Base-by-base conservation (phyloP, 1,284 basidiomycete species). In the Lignosus rhinocerotis region DNA sequence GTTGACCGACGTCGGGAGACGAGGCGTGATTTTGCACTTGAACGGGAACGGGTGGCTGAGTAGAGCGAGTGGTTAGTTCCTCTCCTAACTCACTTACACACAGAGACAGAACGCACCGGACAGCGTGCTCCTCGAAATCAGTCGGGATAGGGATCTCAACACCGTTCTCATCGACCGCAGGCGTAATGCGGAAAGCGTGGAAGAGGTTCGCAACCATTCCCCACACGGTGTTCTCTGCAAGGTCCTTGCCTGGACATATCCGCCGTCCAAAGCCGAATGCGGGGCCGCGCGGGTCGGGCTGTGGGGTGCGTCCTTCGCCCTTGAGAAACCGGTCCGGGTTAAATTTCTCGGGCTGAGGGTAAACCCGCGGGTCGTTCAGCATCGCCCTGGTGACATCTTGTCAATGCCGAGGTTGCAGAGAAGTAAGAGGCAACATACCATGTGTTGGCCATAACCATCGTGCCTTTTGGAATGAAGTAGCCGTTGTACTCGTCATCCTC, bases 231-330 rank as follows among this genome's bases (percentile, higher is more conserved):
- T 25, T 45, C 21, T 45, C 43, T 1, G 31, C 47, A 32, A 49
- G n/a, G 47, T 49, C n/a, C 31, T 17, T 33, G 16, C 47, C 47
- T 9, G 47, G 47, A 14, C 47, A 49, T 16, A 49, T 25, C 34
- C 61, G 61, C 11, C 59, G 53, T 3, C 66, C 65, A 49, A 65
- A 67, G 6, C 65, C 65, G 39, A 69, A 70, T 1, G 61, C 62
- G 16, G 64, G 61, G 41, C 63, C 51, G 52, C 48, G 56, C 14
- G 64, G 60, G 44, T 75, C 57, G 9, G 55, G 52, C 56, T 58
- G 30, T 58, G 65, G 21, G 2, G 43, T 25, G 43, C 21, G 19
- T 7, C 19, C 11, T 36, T 55, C 47, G n/a, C 56, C 58, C 19
- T 62, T 45, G 10, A 66, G 36, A 49, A 54, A 66, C 0, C 62